These are phyloP conservation scores for Davidsoniella eucalypti DNA, from an alignment of 2,329 filamentous ascomycete species.

Conservation along the genomic window DNA sequence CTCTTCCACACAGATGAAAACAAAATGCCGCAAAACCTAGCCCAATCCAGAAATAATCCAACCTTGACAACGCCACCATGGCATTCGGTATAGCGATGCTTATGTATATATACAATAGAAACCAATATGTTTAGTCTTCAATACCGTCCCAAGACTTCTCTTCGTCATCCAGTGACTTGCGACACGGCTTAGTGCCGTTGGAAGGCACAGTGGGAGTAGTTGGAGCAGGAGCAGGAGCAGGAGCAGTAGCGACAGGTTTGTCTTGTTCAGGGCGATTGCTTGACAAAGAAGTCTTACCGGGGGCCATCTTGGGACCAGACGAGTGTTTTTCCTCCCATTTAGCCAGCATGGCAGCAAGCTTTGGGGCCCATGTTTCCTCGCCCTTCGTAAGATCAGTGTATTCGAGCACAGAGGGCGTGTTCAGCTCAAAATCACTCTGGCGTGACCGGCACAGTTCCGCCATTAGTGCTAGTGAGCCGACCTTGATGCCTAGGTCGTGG, in stretches of 20 bases:
- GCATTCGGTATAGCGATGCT: background rate
- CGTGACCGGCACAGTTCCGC: constrained; percentile 62
- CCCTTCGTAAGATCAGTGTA: constrained; percentile 61
- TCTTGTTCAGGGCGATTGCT: no score
- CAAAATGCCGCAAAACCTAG: no score
- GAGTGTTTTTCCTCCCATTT: constrained; percentile 21
- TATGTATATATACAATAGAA: background rate
- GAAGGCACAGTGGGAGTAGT: constrained; percentile 14
- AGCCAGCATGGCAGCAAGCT: constrained; percentile 37
- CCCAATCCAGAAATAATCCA: no score
- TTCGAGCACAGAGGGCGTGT: constrained; percentile 55
- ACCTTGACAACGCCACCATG: background rate
- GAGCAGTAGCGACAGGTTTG: background rate
- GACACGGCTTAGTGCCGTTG: constrained; percentile 9
- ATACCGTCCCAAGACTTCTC: constrained; percentile 29
- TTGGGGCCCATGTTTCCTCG: constrained; percentile 67
- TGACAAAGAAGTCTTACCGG: background rate
- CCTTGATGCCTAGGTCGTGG: constrained; percentile 73
- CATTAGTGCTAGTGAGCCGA: constrained; percentile 76
- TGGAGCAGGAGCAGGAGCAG: background rate
- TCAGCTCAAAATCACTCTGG: constrained; percentile 66
- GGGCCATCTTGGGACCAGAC: constrained; percentile 4
- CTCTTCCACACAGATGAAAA: no score
- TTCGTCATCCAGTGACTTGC: constrained; percentile 17
- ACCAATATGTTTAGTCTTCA: constrained; percentile 18